Base-by-base conservation (phyloP, 352 stramenopile species). In the Phytophthora foliorum region DNA sequence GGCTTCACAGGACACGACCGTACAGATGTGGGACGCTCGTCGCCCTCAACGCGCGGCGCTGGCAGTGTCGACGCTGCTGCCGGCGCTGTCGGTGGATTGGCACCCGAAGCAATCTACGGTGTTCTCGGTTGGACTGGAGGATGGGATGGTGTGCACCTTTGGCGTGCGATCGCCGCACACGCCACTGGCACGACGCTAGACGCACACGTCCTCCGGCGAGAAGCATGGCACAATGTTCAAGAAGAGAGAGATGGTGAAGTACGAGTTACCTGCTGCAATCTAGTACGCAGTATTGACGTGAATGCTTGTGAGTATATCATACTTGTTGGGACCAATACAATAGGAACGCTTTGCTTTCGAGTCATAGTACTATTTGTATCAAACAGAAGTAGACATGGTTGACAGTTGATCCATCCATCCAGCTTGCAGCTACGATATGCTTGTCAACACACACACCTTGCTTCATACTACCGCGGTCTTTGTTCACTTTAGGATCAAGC, bases 1-100 rank as follows among this genome's bases (percentile, higher is more conserved):
- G 17, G 82, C 81, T 0, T 86, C 86, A 11, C 84, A 94, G 38
- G 88, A 95, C 57, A 63, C 71, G 31, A 91, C 84, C 1, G 84
- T 93, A 42, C 81, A 88, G 44, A 57, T 95, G 19, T 95, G 88
- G 88, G 86, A 95, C 57, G 70, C 80, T 42, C 86, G 88, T n/a
- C 72, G 77, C 34, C 69, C 78, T 34, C 73, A 82, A 44, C 56
- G 69, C 4, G 74, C 81, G 0, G 58, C 78, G 22, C 67, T 84
- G 24, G 67, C 69, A 9, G 57, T 94, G 31, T 66, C 67, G 0
- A 91, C 83, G 7, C 44, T 45, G 3, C 50, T 68, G 36, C 72
- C 84, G 17, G 86, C 82, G n/a, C 58, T 94, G 29, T 69, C 73
- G 1, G 51, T 95, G 19, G 82, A 89, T 56, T 95, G 88, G 88